Conservation (phyloP, 2,329 filamentous ascomycete species). For the Sphaceloma murrayae region DNA sequence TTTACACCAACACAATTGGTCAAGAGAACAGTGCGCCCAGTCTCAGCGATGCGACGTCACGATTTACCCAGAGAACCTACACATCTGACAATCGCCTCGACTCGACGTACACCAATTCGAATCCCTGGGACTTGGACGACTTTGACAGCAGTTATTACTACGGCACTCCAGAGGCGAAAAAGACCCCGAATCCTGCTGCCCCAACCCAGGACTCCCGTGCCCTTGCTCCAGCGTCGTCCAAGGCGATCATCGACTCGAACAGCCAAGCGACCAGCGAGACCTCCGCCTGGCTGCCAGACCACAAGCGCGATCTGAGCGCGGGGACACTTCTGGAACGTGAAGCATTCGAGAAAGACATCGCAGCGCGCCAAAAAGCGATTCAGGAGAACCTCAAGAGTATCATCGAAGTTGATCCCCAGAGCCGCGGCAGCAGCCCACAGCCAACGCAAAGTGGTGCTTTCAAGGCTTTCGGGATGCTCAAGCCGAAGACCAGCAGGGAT, state of each 20-base stretch:
- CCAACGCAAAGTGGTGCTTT: slow-evolving; percentile 33
- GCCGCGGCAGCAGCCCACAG: slow-evolving; percentile 29
- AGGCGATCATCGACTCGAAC: slow-evolving; percentile 6
- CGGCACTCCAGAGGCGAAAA: slow-evolving; percentile 29
- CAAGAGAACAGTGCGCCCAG: slow-evolving; percentile 15
- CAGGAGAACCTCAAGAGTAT: slow-evolving; percentile 64
- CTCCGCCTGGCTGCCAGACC: slow-evolving; percentile 24
- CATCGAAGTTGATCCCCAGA: slow-evolving; percentile 51
- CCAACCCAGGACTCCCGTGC: slow-evolving; percentile 3
- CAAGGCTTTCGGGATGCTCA: slow-evolving; percentile 53
- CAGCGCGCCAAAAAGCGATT: slow-evolving; percentile 59
- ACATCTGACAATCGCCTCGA: slow-evolving; percentile 33
- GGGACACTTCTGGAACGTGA: slow-evolving; percentile 50
- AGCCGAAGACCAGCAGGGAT: slow-evolving; percentile 57
- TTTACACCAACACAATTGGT: slow-evolving; percentile 41
- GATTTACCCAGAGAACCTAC: slow-evolving; percentile 12
- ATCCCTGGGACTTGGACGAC: slow-evolving; percentile 47
- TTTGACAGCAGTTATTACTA: slow-evolving; percentile 33
- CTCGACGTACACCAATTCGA: slow-evolving; percentile 43
- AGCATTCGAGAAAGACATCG: slow-evolving; percentile 65
- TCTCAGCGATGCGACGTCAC: slow-evolving; percentile 9
- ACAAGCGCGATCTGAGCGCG: slow-evolving; percentile 41
- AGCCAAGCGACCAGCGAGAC: slow-evolving; percentile 6
- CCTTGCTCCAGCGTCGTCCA: slow-evolving; percentile 17
- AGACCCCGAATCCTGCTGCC: slow-evolving; percentile 29